Conservation (phyloP, 345 rosid species). For the Populus simonii region DNA sequence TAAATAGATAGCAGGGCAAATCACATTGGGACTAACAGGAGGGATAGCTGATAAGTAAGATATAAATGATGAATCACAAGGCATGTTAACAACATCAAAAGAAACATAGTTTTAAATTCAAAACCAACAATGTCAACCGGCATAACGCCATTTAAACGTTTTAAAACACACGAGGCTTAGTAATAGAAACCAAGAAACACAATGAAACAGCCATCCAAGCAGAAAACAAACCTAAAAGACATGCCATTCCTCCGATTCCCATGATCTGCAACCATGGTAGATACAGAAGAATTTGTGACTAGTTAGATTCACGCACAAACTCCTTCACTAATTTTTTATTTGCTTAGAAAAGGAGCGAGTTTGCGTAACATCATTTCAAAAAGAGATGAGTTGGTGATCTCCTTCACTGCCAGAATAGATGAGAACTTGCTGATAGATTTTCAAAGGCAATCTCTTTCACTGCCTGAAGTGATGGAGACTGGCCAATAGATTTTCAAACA, state of each 20-base stretch:
- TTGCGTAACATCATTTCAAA: conserved; percentile 34
- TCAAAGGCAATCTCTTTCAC: conserved; percentile 34
- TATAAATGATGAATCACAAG: background rate
- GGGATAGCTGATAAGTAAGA: background rate
- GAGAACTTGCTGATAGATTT: background rate
- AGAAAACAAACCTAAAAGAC: background rate
- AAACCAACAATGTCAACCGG: background rate
- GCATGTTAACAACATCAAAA: background rate
- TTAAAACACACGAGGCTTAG: background rate
- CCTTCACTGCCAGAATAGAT: conserved; percentile 1
- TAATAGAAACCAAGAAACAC: background rate
- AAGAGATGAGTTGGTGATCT: background rate
- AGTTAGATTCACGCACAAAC: conserved; percentile 80
- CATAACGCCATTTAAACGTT: background rate
- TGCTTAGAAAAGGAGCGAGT: conserved; percentile 35
- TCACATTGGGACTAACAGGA: background rate
- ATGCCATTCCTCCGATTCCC: background rate
- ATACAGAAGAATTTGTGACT: conserved; percentile 10
- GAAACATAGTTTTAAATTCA: background rate
- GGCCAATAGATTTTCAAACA: conserved; percentile 34
- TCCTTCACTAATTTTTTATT: conserved; percentile 24
- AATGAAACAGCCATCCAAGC: background rate
- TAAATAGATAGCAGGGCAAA: background rate
- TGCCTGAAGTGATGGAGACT: background rate
- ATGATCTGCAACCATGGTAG: background rate